These are phyloP conservation scores for Lathyrus sativus DNA, from an alignment of 306 rosid genomes.

Conservation along the genomic window DNA sequence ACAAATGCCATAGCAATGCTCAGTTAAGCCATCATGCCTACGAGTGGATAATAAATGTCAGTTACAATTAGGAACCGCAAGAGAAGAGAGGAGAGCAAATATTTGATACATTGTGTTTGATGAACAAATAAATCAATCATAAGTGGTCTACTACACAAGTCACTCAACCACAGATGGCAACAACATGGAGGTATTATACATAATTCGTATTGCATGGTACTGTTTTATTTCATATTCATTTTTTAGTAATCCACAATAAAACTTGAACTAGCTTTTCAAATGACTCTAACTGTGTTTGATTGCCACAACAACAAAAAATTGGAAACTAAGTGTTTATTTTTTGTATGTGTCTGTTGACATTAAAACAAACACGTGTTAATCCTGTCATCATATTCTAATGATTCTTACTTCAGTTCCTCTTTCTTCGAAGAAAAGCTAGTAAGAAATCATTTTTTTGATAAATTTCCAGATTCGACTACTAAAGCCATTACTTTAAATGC, in stretches of 20 bases:
- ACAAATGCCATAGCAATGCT: slow-evolving; percentile 32
- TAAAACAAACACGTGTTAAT: background rate
- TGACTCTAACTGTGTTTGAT: background rate
- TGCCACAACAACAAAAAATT: background rate
- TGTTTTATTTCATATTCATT: slow-evolving; percentile 18
- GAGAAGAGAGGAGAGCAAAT: slow-evolving; percentile 1
- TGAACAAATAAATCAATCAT: background rate
- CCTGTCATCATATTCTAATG: background rate
- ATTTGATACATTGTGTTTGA: slow-evolving; percentile 19
- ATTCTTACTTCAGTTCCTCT: slow-evolving; percentile 17
- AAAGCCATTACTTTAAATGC: slow-evolving; percentile 10
- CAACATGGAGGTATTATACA: background rate
- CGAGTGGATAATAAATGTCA: slow-evolving; percentile 19
- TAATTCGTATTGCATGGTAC: background rate
- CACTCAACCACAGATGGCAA: background rate
- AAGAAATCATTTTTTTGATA: slow-evolving; percentile 8
- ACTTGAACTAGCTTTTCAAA: slow-evolving; percentile 22
- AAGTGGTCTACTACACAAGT: slow-evolving; percentile 15
- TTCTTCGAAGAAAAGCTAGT: slow-evolving; percentile 4
- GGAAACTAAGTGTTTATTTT: background rate
- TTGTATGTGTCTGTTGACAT: background rate
- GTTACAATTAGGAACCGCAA: slow-evolving; percentile 1
- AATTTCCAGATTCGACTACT: background rate
- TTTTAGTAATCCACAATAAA: background rate
- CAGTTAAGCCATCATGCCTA: slow-evolving; percentile 41